These are phyloP conservation scores for Monilinia polystroma DNA, from an alignment of 2,329 filamentous ascomycete species.

Conservation along the genomic window DNA sequence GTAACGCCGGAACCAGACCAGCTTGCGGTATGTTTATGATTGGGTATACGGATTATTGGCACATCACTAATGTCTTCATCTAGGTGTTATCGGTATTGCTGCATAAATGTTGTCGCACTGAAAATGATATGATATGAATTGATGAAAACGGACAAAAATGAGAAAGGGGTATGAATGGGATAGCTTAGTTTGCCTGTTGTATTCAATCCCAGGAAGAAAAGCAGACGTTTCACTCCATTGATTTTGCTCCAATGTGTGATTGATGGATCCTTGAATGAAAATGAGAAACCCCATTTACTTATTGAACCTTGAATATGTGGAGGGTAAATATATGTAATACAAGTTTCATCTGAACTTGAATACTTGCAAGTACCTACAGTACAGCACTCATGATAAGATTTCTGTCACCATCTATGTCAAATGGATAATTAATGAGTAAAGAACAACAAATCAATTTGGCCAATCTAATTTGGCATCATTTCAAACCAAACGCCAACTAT, in stretches of 20 bases:
- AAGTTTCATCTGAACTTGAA: no score
- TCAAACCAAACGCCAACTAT: no score
- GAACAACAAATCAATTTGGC: no score
- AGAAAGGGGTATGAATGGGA: background rate
- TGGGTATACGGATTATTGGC: conserved; percentile 6
- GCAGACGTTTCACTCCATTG: background rate
- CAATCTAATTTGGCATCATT: no score
- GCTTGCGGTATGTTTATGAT: conserved; percentile 73
- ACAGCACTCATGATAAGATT: no score
- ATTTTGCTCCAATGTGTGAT: background rate
- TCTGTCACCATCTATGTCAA: no score
- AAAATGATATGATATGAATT: background rate
- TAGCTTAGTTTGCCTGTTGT: conserved; percentile 13
- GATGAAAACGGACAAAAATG: conserved; percentile 8
- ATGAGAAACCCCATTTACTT: no score
- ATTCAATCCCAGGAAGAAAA: background rate
- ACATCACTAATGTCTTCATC: background rate
- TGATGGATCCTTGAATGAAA: background rate
- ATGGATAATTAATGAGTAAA: no score
- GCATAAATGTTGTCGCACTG: conserved; percentile 50
- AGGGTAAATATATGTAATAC: no score
- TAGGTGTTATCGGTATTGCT: conserved; percentile 87
- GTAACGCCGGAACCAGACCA: conserved; percentile 89
- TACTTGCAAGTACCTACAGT: no score
- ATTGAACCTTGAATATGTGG: no score